Evolutionary conservation across 257 asterid genomes (phyloP).

Genomic region (Schizonepeta tenuifolia): DNA sequence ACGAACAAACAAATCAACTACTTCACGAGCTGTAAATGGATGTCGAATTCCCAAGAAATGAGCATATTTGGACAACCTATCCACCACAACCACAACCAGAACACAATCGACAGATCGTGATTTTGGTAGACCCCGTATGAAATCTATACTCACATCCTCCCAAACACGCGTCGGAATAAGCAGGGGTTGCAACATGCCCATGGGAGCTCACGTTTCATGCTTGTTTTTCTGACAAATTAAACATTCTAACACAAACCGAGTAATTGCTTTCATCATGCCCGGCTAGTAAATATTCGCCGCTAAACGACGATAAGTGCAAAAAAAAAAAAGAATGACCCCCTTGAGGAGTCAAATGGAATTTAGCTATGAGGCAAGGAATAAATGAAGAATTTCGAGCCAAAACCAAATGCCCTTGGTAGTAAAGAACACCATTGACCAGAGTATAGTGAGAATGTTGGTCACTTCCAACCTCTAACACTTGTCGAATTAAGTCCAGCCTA

Average conservation of each 20-base stretch:
- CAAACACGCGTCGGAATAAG: neutral
- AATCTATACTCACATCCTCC: conserved; percentile 14
- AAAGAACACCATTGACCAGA: neutral
- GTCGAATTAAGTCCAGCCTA: no score
- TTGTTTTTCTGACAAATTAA: neutral
- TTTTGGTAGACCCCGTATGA: neutral
- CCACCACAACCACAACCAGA: neutral
- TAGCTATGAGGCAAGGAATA: neutral
- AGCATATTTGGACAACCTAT: neutral
- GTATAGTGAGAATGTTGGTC: neutral
- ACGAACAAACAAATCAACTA: neutral
- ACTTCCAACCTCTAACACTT: no score
- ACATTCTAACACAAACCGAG: neutral
- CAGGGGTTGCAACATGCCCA: neutral
- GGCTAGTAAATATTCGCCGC: neutral
- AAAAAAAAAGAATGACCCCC: neutral
- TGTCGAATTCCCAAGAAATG: neutral
- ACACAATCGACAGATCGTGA: neutral
- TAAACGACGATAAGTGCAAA: neutral
- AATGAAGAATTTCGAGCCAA: no score
- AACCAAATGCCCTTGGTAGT: neutral
- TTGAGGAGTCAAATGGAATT: neutral
- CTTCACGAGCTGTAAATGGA: neutral
- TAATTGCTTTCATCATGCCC: neutral
- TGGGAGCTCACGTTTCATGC: neutral